Evolutionary conservation across 805 yeast species (phyloP), one percentile per base, ranked within the genome.

Genomic region (Sungouiella blattae): DNA sequence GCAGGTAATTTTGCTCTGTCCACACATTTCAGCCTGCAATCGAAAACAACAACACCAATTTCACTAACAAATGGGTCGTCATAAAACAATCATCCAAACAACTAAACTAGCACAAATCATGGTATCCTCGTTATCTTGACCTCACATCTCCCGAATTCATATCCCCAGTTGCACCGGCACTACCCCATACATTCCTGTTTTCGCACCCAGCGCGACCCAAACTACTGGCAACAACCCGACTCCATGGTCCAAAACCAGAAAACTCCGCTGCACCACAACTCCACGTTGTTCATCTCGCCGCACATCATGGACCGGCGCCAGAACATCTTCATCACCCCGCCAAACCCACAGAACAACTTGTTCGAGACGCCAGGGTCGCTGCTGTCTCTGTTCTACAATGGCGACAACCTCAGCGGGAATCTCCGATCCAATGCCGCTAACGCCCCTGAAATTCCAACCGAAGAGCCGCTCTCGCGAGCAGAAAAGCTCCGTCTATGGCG

Each of bases 401-500:
- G 53, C 18, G 64, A 55, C 18, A 40, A 43, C 30, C 33, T 40
- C 31, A 40, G 43, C 8, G 48, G 40, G 7, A 37, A 46, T 20
- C 23, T 33, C 7, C n/a, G n/a, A n/a, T 39, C 43, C 14, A 28
- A 28, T 11, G 32, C 13, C 4, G 29, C 26, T 23, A 30, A 20
- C 20, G 33, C 20, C 18, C 25, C 30, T n/a, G 29, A 21, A 6
- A 35, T 26, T 24, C 35, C 30, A 4, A 24, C 30, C 9, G 48
- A 42, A 5, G 68, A 67, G 33, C 82, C 82, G 5, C 52, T 77
- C 26, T 75, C 95, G 0, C 93, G 85, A 39, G 93, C 89, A 0
- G 97, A 91, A 44, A 79, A 81, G 47, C 70, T 93, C 23, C 64
- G 98, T 30, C 66, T 86, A 18, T 93, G 98, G 98, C 67, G 98